Evolutionary conservation across 257 asterid species (phyloP).

Genomic region (Dorcoceras hygrometricum): DNA sequence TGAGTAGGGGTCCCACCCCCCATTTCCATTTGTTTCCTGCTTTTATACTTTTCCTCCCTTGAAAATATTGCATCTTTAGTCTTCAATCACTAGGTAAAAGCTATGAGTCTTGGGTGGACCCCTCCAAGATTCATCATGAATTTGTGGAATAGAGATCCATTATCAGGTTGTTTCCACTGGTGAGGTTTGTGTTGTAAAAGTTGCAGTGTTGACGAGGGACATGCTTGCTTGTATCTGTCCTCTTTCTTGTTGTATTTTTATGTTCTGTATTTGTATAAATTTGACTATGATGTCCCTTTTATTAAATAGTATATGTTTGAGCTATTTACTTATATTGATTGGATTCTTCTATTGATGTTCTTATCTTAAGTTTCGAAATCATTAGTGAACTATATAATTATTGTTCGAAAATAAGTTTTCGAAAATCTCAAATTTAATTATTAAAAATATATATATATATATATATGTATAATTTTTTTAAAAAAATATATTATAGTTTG

Average conservation of each 20-base stretch:
- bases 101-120: slow-evolving; percentile 18
- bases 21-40: slow-evolving; percentile 35
- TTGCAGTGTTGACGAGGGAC: not conserved
- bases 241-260: not conserved
- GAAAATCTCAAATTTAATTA: too few relatives aligned
- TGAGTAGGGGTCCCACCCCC: slow-evolving; percentile 53
- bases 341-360: too few relatives aligned
- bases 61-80: slow-evolving; percentile 26
- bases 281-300: not conserved
- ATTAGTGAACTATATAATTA: too few relatives aligned
- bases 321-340: too few relatives aligned
- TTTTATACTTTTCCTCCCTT: slow-evolving; percentile 28
- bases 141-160: slow-evolving; percentile 28
- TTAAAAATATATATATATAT: too few relatives aligned
- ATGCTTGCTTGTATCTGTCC: not conserved
- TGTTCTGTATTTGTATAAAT: not conserved
- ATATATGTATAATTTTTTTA: too few relatives aligned
- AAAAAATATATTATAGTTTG: too few relatives aligned
- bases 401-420: too few relatives aligned
- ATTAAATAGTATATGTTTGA: not conserved
- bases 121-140: slow-evolving; percentile 26
- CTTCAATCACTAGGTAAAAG: slow-evolving; percentile 26
- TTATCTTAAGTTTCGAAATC: too few relatives aligned
- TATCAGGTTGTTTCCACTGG: slow-evolving; percentile 37
- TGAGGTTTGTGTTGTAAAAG: slow-evolving; percentile 25